phyloP scores from a whole-genome alignment of 306 rosid species.

The Prinsepia uniflora region DNA sequence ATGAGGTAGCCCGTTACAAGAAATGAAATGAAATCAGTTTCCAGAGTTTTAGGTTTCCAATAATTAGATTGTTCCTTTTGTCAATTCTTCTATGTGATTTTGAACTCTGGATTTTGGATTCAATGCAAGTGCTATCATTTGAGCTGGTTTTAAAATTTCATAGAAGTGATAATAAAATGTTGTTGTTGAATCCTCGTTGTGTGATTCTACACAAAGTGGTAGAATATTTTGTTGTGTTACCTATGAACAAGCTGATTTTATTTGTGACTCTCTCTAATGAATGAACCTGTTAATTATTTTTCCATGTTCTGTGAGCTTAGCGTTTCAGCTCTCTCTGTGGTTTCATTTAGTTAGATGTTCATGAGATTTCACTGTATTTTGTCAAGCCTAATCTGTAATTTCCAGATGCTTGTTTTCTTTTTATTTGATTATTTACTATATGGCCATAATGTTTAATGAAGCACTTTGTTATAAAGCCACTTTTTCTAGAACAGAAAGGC shows the following conservation, averaged over 20 bases:
- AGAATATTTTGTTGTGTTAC: background rate
- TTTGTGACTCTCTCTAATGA: background rate
- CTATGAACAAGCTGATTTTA: background rate
- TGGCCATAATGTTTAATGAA: background rate
- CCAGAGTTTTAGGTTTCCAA: conserved; percentile 16
- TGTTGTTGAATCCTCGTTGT: background rate
- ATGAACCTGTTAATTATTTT: background rate
- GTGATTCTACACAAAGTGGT: background rate
- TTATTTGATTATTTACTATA: no score
- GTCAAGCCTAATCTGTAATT: background rate
- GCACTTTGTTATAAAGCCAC: conserved; percentile 8
- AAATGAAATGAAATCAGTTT: conserved; percentile 37
- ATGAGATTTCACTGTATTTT: background rate
- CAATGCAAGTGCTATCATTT: background rate
- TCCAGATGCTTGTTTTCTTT: no score
- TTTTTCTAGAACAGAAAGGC: background rate
- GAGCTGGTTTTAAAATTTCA: background rate
- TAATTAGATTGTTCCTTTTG: conserved; percentile 4
- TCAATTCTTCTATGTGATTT: conserved; percentile 1
- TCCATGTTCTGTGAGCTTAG: background rate
- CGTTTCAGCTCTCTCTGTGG: background rate
- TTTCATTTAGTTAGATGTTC: background rate
- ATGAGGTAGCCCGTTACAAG: conserved; percentile 81
- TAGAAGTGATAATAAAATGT: background rate
- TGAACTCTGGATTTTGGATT: background rate